Evolutionary conservation across 2,329 filamentous ascomycete genomes (phyloP).

Genomic region (Alternaria postmessia): DNA sequence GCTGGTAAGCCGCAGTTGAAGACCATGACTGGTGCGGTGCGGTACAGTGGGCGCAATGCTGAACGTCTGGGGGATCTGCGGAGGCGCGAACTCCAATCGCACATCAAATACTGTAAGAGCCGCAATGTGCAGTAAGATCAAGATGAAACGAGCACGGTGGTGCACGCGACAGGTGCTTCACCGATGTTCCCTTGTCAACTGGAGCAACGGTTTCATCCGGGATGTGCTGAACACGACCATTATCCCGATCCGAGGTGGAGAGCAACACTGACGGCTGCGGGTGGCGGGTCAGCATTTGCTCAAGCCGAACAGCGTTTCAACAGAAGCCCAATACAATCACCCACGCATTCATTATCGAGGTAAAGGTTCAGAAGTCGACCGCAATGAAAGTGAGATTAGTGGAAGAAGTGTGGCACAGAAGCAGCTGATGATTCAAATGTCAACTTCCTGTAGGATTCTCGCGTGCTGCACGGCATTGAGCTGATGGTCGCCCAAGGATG

Average conservation of each 20-base stretch:
- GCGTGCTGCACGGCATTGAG: neutral
- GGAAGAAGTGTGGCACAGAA: neutral
- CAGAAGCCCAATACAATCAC: neutral
- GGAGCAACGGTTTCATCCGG: slow-evolving; percentile 9
- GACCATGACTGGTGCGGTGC: slow-evolving; percentile 9
- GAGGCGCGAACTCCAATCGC: slow-evolving; percentile 10
- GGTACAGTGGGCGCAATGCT: neutral
- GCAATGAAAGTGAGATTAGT: neutral
- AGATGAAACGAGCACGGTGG: slow-evolving; percentile 5
- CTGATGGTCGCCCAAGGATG: neutral
- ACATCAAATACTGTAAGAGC: slow-evolving; percentile 10
- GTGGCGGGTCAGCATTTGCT: neutral
- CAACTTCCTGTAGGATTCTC: neutral
- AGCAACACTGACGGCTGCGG: neutral
- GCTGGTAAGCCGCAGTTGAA: neutral
- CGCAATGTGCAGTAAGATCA: slow-evolving; percentile 2
- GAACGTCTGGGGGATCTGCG: slow-evolving; percentile 15
- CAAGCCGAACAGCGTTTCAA: neutral
- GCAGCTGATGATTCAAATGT: neutral
- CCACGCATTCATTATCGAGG: neutral
- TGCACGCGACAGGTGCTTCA: slow-evolving; percentile 4
- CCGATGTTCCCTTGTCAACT: slow-evolving; percentile 1
- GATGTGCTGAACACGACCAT: slow-evolving; percentile 7
- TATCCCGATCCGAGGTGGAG: slow-evolving; percentile 9
- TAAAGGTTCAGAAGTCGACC: neutral